Conservation (phyloP, 257 asterid species). For the Capsicum rhomboideum region DNA sequence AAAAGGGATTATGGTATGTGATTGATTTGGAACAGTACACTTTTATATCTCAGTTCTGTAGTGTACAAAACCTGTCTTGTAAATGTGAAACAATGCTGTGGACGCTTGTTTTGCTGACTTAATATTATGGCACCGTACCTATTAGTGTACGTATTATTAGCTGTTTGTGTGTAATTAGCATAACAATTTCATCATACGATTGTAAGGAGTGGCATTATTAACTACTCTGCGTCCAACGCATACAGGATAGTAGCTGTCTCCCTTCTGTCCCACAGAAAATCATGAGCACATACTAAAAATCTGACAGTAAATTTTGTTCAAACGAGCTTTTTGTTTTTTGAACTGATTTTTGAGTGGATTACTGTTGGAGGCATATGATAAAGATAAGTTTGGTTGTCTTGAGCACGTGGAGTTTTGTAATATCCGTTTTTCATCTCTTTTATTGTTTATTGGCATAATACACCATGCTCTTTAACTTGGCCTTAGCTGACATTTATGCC, state of each 20-base stretch:
- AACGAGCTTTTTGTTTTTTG: no score
- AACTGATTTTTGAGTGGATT: not conserved
- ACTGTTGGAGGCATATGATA: not conserved
- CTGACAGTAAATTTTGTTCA: not conserved
- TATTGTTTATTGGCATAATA: no score
- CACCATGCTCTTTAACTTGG: no score
- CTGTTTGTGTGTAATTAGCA: not conserved
- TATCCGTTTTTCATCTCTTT: no score
- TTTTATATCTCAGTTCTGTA: not conserved
- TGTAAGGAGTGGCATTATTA: not conserved
- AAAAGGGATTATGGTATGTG: not conserved
- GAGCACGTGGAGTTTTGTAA: no score
- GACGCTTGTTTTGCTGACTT: not conserved
- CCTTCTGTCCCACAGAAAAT: not conserved
- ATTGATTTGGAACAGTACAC: not conserved
- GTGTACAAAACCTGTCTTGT: constrained; percentile 13
- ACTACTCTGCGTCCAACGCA: not conserved
- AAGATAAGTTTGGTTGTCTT: no score
- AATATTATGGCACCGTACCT: not conserved
- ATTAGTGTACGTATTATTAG: not conserved
- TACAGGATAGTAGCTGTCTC: not conserved
- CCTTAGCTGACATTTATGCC: no score
- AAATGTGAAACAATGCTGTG: constrained; percentile 6
- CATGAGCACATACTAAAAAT: not conserved
- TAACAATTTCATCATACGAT: not conserved